Conservation (phyloP, 768 basidiomycete species). For the Tulasnella sp. region DNA sequence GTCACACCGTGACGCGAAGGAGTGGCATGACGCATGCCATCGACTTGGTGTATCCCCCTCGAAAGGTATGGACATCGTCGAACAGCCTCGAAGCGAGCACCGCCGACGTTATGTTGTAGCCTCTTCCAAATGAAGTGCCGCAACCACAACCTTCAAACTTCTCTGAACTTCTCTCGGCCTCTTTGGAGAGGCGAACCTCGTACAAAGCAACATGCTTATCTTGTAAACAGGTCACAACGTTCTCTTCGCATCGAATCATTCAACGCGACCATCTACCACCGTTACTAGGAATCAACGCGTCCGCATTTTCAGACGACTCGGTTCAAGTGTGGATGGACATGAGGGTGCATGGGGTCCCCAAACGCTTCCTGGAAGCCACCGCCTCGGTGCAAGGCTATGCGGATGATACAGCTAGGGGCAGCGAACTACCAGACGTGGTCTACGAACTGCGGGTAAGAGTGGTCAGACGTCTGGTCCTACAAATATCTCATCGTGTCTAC, state of each 20-base stretch:
- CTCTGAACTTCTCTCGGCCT: constrained; percentile 54
- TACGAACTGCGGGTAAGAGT: constrained; percentile 63
- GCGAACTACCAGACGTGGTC: constrained; percentile 41
- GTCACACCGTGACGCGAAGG: constrained; percentile 61
- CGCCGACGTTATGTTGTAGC: constrained; percentile 14
- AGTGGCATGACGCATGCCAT: constrained; percentile 72
- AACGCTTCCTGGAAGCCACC: constrained; percentile 43
- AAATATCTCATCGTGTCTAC: not conserved
- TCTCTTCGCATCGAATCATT: constrained; percentile 59
- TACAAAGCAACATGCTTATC: constrained; percentile 80
- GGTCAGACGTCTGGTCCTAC: not conserved
- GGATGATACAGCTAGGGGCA: constrained; percentile 47
- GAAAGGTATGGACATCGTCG: constrained; percentile 51
- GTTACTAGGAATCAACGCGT: constrained; percentile 77
- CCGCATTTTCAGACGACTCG: constrained; percentile 65
- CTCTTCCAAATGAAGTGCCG: constrained; percentile 26
- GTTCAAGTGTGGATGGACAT: constrained; percentile 66
- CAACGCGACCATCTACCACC: constrained; percentile 62
- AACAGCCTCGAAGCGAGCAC: not conserved
- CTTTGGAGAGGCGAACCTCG: constrained; percentile 68
- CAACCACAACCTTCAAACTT: constrained; percentile 40
- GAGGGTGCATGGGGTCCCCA: constrained; percentile 25
- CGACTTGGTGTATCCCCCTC: constrained; percentile 71
- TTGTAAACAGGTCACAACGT: constrained; percentile 68
- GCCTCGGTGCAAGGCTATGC: constrained; percentile 18